phyloP scores from a whole-genome alignment of 768 basidiomycete genomes.

The Fistulinella prunicolor region DNA sequence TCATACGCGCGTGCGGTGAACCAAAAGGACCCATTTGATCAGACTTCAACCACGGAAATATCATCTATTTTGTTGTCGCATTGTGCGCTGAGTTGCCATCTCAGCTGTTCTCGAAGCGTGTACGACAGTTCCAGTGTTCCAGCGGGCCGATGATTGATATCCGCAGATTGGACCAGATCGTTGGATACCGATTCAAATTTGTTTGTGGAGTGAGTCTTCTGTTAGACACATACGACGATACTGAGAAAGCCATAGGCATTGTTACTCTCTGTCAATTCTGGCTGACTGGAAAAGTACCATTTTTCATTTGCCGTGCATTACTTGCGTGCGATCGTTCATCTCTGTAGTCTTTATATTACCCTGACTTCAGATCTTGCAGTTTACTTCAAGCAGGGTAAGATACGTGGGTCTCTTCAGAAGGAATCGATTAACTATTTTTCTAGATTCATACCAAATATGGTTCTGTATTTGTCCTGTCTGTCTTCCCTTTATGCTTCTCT shows the following conservation, averaged over 20 bases:
- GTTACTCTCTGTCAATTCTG: conserved; percentile 50
- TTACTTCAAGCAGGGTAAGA: conserved; percentile 47
- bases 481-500: no score
- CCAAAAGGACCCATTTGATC: no score
- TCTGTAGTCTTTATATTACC: neutral
- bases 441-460: conserved; percentile 56
- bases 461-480: conserved; percentile 60
- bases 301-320: no score
- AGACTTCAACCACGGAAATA: no score
- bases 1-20: no score
- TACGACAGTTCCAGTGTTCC: no score
- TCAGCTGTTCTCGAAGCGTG: no score
- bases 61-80: no score
- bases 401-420: no score
- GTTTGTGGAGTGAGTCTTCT: conserved; percentile 41
- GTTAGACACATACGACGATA: neutral
- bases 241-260: conserved; percentile 25
- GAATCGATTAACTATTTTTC: neutral
- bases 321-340: conserved; percentile 22
- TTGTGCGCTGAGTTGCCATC: no score
- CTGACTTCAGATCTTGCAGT: conserved; percentile 15
- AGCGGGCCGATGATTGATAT: no score
- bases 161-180: conserved; percentile 57
- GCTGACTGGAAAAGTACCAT: no score
- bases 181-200: conserved; percentile 62